Percentiles rank a stretch among this genome's conserved stretches.
Evolutionary conservation across 306 rosid species (phyloP).

Genomic region (Cyamopsis tetragonoloba): DNA sequence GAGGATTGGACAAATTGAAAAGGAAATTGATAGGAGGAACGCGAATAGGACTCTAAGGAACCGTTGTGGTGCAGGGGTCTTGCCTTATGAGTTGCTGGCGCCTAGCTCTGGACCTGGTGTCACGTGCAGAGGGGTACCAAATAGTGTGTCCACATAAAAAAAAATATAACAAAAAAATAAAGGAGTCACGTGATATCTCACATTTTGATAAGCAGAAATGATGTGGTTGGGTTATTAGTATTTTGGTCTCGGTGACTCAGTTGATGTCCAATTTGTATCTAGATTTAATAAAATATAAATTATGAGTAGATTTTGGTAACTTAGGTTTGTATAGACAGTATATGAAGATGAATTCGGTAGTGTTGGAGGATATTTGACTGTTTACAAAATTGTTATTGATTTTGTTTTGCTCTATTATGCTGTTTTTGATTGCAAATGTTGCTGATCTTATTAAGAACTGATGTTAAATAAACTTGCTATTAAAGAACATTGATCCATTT

Average conservation of each 20-base stretch:
- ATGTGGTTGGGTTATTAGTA: background rate
- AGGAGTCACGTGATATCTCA: background rate
- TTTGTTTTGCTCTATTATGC: background rate
- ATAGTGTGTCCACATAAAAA: slow-evolving; percentile 76
- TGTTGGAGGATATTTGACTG: background rate
- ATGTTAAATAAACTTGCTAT: background rate
- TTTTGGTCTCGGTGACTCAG: background rate
- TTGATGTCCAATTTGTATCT: slow-evolving; percentile 15
- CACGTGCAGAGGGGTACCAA: slow-evolving; percentile 94
- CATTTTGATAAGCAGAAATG: background rate
- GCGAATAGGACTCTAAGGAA: slow-evolving; percentile 45
- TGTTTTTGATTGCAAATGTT: background rate
- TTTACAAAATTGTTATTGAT: background rate
- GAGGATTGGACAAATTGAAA: slow-evolving; percentile 58
- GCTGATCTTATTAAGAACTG: background rate
- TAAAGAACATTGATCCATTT: background rate
- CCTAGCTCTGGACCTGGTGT: slow-evolving; percentile 94
- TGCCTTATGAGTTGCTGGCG: slow-evolving; percentile 85
- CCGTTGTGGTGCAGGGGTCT: slow-evolving; percentile 93
- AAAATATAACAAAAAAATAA: background rate
- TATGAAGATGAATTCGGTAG: background rate
- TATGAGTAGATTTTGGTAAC: background rate
- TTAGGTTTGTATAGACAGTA: slow-evolving; percentile 4
- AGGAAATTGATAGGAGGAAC: slow-evolving; percentile 72
- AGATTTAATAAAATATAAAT: background rate